Evolutionary conservation across 345 rosid species (phyloP), one percentile per base, ranked within the genome.

Genomic region (Dimocarpus longan): DNA sequence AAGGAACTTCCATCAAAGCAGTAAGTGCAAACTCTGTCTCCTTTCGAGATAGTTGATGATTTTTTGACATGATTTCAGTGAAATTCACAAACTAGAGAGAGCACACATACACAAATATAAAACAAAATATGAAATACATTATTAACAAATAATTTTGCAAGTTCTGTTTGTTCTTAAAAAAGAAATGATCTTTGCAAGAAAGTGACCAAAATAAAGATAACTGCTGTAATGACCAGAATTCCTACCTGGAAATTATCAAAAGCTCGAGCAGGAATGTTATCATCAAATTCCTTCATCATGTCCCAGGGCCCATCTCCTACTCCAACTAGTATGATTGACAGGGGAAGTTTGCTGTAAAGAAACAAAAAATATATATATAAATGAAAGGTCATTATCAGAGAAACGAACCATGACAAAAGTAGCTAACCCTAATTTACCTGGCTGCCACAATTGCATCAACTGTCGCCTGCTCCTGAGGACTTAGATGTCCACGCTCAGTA

Each of bases 251-350:
- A 97, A 86, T 97, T 94, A 71, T 97, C 99, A 32, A 97, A 97
- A 16, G 89, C 98, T 84, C 99, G 85, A 67, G 98, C 78, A 76
- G 99, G 98, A 50, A 97, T 97, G 81, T 97, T 97, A 77, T 97
- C 99, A 68, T 94, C 98, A 52, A 97, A 97, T 82, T 97, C 97
- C 78, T 87, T 86, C 99, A 97, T 97, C 89, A 89, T 92, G 80
- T 97, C 98, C 99, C 99, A 97, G 37, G 99, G 99, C 15, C 99
- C 99, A 83, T 97, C 99, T 28, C 99, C 99, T 0, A 97, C 98
- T 69, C 99, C 99, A 0, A 97, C 98, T 74, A 94, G 85, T 64
- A 94, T 84, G 65, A 97, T 93, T 37, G 98, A 94, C 68, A 97
- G 75, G 37, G 98, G 98, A 85, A 92, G 91, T 83, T 93, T 85